Base-by-base conservation (phyloP, 192 early-diverging fungal species). In the Ambispora gerdemannii region DNA sequence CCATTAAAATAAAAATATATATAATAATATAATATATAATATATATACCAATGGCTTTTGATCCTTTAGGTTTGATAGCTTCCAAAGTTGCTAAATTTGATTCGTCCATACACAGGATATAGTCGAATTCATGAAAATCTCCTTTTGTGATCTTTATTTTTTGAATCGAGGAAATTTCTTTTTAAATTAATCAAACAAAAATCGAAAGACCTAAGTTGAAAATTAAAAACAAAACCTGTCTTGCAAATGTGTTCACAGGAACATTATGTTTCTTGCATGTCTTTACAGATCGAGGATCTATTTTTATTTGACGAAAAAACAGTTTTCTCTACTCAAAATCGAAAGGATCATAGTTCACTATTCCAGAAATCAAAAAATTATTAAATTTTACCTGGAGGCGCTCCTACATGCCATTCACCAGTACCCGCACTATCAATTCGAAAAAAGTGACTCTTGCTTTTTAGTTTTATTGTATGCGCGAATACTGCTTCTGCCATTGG, bases 401-500 rank as follows among this genome's bases (percentile, higher is more conserved):
- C 56, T 66, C 83, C 74, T 74, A 87, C 88, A 77, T 98, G 93
- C 74, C 91, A 94, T 2, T 80, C 83, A 15, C 89, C 85, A 8
- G 94, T 96, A 19, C 96, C 96, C 11, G 89, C 89, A 72, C 89
- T 91, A 74, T 98, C 94, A 47, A 98, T 89, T 19, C 68, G 65
- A 74, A 97, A 93, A 1, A 65, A 65, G 3, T 80, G 73, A 19
- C 67, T 51, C 17, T 93, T 77, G 6, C 82, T 76, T 50, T 78
- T 74, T 61, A 89, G 34, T 31, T 83, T 80, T n/a, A 96, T 84
- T 24, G 79, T 81, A 66, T 91, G 82, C 0, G 79, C 76, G 74
- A 98, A 97, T 8, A 96, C 96, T 6, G 95, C 95, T 76, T 94
- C 93, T 47, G 94, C 93, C 96, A 96, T 98, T 3, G 93, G 92